Conservation (phyloP, 129 eudicot species). For the Flaveria brownii region DNA sequence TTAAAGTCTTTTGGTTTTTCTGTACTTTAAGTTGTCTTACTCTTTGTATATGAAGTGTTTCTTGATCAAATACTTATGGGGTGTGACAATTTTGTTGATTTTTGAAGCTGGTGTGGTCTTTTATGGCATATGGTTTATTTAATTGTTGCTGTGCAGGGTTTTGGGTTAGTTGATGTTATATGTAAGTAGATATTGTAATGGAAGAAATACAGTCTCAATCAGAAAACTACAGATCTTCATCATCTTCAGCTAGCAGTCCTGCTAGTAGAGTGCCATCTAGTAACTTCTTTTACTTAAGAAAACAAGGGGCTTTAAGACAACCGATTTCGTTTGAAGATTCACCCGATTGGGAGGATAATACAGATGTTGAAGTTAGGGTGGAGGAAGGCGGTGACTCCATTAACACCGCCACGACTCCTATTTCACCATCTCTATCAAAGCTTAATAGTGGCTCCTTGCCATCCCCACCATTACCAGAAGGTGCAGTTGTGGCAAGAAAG, state of each 20-base stretch:
- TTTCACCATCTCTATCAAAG: conserved; percentile 39
- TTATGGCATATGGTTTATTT: neutral
- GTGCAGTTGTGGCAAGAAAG: conserved; percentile 55
- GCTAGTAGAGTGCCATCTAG: conserved; percentile 79
- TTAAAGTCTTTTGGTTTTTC: neutral
- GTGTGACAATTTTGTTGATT: neutral
- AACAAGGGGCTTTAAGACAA: conserved; percentile 76
- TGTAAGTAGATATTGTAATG: conserved; percentile 36
- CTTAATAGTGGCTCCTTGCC: conserved; percentile 64
- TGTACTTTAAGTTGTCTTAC: neutral
- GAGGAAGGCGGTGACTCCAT: conserved; percentile 65
- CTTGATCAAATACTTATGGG: neutral
- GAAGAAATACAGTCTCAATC: conserved; percentile 93
- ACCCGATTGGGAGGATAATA: conserved; percentile 91
- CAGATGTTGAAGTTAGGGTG: conserved; percentile 66
- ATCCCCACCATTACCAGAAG: conserved; percentile 62
- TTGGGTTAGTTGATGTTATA: neutral
- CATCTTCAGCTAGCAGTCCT: conserved; percentile 91
- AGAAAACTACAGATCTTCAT: conserved; percentile 81
- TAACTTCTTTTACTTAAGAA: conserved; percentile 79
- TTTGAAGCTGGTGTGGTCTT: neutral
- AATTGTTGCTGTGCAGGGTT: neutral
- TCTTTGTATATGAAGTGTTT: neutral
- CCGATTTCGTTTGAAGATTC: conserved; percentile 91
- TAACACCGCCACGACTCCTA: conserved; percentile 49